phyloP scores from a whole-genome alignment of 148 eudicot genomes.

The Rhododendron ovatum region DNA sequence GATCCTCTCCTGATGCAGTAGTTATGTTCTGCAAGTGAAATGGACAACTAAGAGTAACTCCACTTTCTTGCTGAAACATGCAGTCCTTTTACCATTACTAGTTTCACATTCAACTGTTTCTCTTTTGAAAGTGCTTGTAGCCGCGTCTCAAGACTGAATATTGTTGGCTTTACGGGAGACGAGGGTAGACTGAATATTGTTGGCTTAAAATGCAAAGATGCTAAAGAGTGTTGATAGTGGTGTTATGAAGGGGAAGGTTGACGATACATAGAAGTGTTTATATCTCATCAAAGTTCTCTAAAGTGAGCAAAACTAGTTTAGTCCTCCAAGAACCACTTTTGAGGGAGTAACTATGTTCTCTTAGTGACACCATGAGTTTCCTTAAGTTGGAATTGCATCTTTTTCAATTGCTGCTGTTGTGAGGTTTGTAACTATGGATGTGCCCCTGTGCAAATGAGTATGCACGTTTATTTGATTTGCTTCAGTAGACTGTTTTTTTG shows the following conservation, averaged over 20 bases:
- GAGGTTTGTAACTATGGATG: not conserved
- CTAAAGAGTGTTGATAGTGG: not conserved
- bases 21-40: not conserved
- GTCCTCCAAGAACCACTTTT: not conserved
- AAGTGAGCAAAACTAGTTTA: too few species aligned
- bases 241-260: not conserved
- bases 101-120: too few species aligned
- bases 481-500: not conserved
- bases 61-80: not conserved
- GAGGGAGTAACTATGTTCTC: too few species aligned
- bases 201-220: too few species aligned
- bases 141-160: too few species aligned
- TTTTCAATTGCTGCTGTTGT: not conserved
- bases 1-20: constrained; percentile 1
- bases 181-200: too few species aligned
- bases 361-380: too few species aligned
- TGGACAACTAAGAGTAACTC: not conserved
- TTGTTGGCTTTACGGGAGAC: too few species aligned
- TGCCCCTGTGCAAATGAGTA: not conserved
- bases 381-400: too few species aligned
- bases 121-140: too few species aligned
- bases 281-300: not conserved
- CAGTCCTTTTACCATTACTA: too few species aligned
- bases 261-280: not conserved
- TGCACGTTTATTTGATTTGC: not conserved